Conservation (phyloP, 2,329 filamentous ascomycete species). For the Talaromyces pinophilus region DNA sequence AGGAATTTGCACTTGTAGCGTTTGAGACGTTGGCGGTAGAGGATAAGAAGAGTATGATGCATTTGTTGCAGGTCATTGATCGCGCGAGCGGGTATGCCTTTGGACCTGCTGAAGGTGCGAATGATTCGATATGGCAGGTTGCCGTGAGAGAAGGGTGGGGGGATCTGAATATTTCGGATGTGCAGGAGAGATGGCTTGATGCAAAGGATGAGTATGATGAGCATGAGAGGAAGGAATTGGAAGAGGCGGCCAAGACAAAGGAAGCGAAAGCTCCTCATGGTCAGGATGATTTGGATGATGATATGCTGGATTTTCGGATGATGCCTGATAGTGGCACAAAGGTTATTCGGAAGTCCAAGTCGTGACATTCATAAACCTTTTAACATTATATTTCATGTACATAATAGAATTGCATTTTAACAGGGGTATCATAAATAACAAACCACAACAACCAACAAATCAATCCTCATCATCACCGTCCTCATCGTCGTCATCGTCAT, state of each 20-base stretch:
- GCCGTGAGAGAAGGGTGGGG: slow-evolving; percentile 74
- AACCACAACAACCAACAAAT: slow-evolving; percentile 9
- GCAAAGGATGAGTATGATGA: slow-evolving; percentile 84
- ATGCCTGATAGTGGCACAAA: slow-evolving; percentile 67
- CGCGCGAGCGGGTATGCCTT: slow-evolving; percentile 92
- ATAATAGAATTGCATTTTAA: slow-evolving; percentile 8
- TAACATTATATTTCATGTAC: neutral
- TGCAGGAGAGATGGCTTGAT: slow-evolving; percentile 96
- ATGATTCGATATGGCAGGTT: slow-evolving; percentile 96
- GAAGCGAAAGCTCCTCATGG: slow-evolving; percentile 37
- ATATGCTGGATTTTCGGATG: slow-evolving; percentile 36
- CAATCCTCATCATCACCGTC: slow-evolving; percentile 17
- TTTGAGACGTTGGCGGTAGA: slow-evolving; percentile 96
- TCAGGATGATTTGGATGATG: slow-evolving; percentile 40
- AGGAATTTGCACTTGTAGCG: slow-evolving; percentile 83
- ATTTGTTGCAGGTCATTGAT: slow-evolving; percentile 83
- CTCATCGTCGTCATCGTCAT: slow-evolving; percentile 19
- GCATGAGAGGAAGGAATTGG: slow-evolving; percentile 71
- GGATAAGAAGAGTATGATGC: slow-evolving; percentile 96
- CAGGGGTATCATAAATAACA: slow-evolving; percentile 19
- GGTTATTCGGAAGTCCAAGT: slow-evolving; percentile 60
- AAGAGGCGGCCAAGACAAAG: slow-evolving; percentile 67
- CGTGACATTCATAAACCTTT: neutral
- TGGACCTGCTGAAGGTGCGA: slow-evolving; percentile 83
- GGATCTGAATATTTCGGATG: slow-evolving; percentile 78